Base-by-base conservation (phyloP, 2,329 filamentous ascomycete genomes). In the Colletotrichum musicola region DNA sequence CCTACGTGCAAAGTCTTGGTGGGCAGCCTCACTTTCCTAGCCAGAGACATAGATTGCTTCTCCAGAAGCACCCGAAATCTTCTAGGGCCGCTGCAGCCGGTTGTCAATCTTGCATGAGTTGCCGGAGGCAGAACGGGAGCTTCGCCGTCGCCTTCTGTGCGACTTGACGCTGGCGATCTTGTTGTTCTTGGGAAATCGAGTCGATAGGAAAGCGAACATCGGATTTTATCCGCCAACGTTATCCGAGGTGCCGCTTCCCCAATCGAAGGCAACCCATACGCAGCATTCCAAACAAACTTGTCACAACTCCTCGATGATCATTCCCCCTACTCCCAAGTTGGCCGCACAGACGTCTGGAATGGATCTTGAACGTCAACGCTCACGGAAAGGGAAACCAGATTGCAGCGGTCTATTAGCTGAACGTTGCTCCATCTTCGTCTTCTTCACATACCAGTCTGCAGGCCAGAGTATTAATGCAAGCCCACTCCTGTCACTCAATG, bases 271-370 rank as follows among this genome's bases (percentile, higher is more conserved):
- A 12, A 47, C 38, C 42, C 55, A 61, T 22, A 44, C 56, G n/a
- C 62, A 56, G 35, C 13, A 69, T 68, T 51, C 53, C 56, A 69
- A 69, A 69, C 67, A 69, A 53, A 58, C 64, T 63, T 69, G 67
- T 58, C 67, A 63, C 67, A 69, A 42, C 13, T 60, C 44, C 44
- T 61, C 62, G 62, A 63, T 67, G 63, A 69, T 58, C 67, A 50
- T 46, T 25, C 35, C 50, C 51, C 56, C n/a, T 12, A 57, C 30
- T 13, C 12, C 40, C 6, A 53, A 51, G 51, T 22, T 44, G 14
- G 44, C 35, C 40, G 67, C 63, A 68, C 67, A 54, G 57, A 68
- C 67, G 10, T 49, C 49, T 22, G 30, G 27, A 22, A 55, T 38
- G 49, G 44, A 12, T 16, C 42, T 49, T 59, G 40, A 30, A 27